Evolutionary conservation across 306 rosid species (phyloP), one percentile per base, ranked within the genome.

Genomic region (Pterocarpus macrocarpus): DNA sequence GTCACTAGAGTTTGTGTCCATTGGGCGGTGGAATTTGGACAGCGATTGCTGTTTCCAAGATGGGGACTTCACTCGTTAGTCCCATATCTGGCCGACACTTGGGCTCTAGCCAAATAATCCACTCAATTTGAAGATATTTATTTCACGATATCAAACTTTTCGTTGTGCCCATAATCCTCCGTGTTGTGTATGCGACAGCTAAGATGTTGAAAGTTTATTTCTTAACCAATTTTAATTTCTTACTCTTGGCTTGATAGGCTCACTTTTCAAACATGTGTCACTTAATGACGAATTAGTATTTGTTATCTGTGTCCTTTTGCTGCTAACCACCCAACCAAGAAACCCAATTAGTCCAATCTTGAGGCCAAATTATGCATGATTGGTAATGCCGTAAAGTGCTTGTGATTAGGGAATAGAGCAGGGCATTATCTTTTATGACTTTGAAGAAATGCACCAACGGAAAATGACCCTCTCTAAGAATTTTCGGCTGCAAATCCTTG

Each of bases 181-280:
- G 5, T 36, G 13, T n/a, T 5, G 28, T 41, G 74, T 39, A 50
- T 49, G 47, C 15, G 8, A 14, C 28, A 12, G 32, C 22, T 64
- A 49, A 8, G 30, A 80, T 4, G 57, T 71, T 64, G 61, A 56
- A 75, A 73, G 22, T 38, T 56, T 8, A 56, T 16, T 22, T 43
- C 73, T 5, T 52, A 14, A 36, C 53, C 33, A 15, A 52, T 35
- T 52, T 16, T 17, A 7, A 13, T 15, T 52, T 15, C 39, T 15
- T 35, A 33, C 12, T 33, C 66, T 44, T 77, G 47, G 64, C n/a
- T 55, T 39, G 65, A 72, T 10, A n/a, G 0, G 38, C 2, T 5
- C 47, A 52, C 39, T 75, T 39, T 80, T 62, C 69, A 45, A 74
- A 75, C 73, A 61, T 32, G 38, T 80, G 82, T 85, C 82, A 38